Conservation (phyloP, 805 yeast species). For the Teunomyces gatunensis region DNA sequence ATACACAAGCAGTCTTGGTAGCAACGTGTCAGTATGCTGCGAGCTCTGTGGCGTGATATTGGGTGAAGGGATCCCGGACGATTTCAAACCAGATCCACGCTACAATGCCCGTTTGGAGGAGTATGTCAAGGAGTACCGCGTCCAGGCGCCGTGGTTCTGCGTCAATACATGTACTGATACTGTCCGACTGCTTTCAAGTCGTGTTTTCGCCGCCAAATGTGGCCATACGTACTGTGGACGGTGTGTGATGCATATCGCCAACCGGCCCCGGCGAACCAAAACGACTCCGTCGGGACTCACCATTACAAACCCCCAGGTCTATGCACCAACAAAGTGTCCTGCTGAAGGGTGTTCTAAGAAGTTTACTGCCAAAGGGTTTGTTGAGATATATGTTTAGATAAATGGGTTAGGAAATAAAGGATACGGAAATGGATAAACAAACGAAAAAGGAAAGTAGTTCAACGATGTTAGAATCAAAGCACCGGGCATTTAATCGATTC, state of each 20-base stretch:
- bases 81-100: constrained; percentile 36
- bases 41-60: constrained; percentile 67
- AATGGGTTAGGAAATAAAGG: neutral
- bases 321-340: constrained; percentile 60
- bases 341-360: constrained; percentile 47
- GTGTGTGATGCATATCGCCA: constrained; percentile 67
- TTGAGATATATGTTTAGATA: constrained; percentile 43
- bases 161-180: constrained; percentile 44
- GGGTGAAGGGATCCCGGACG: constrained; percentile 70
- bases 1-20: constrained; percentile 30
- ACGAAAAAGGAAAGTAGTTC: neutral
- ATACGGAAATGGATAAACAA: neutral
- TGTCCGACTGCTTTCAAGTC: constrained; percentile 60
- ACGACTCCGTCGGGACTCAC: constrained; percentile 17
- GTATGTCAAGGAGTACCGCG: constrained; percentile 23
- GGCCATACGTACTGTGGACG: constrained; percentile 89
- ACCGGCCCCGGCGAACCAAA: constrained; percentile 30
- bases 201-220: constrained; percentile 66
- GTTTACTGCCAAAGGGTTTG: constrained; percentile 47
- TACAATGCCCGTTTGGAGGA: constrained; percentile 26
- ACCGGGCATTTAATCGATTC: constrained; percentile 31
- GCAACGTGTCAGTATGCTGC: constrained; percentile 35
- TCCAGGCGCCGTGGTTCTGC: constrained; percentile 69
- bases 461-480: neutral
- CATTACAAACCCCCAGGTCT: constrained; percentile 36